Evolutionary conservation across 1,284 basidiomycete species (phyloP), one percentile per base, ranked within the genome.

Genomic region (Malassezia globosa): DNA sequence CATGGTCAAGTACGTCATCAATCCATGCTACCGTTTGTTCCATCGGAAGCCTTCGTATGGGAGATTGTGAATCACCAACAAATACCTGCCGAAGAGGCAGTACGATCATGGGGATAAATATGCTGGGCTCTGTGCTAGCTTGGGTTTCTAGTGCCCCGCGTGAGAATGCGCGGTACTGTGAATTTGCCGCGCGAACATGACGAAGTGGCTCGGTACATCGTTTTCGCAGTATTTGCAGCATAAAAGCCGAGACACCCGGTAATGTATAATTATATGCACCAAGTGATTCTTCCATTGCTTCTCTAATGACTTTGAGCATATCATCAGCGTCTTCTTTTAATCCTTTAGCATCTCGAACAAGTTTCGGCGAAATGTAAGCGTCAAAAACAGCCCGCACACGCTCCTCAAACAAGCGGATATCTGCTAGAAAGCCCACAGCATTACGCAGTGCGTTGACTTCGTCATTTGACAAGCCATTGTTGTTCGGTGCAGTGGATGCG

Each of bases 191-290:
- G 38, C 87, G 80, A 40, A 95, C 85, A 8, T 85, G 81, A 29
- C 85, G 79, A 35, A 97, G 78, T 3, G 85, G 82, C 59, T 94
- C 89, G 54, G 81, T 82, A 57, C 83, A 87, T 11, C 87, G 81
- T 42, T 80, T 79, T 5, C 80, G 80, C 19, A 96, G 74, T 47
- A 90, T 81, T 4, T 74, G 65, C 11, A 49, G 48, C 4, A 56
- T 45, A 1, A 38, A 21, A 0, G 44, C 23, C 1, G 50, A 52
- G 5, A 60, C 47, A 1, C 24, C 33, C 1, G 41, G 37, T 11
- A 36, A 22, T 0, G 58, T 27, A 3, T 18, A n/a, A 14, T 14
- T 26, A 13, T 24, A 21, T 4, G n/a, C 22, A 1, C 40, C 40
- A 4, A 63, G 33, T 13, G 57, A 51, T 21, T 53, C 56, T 0